These are phyloP conservation scores for Neocatenulostroma microsporum DNA, from an alignment of 2,329 filamentous ascomycete species.

Conservation along the genomic window DNA sequence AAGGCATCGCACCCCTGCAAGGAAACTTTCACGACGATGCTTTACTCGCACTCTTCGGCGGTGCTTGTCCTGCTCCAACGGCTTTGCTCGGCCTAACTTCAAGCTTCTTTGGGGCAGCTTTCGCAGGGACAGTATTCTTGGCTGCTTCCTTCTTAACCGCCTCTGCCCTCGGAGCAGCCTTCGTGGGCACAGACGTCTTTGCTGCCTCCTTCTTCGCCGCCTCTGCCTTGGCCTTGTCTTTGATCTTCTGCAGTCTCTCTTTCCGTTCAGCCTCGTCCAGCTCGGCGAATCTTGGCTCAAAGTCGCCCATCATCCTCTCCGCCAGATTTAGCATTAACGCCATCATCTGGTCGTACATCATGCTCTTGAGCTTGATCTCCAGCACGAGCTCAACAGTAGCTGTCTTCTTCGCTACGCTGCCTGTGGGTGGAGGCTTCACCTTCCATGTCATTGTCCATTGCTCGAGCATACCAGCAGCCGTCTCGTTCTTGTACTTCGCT, in stretches of 20 bases:
- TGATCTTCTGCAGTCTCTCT: constrained; percentile 1
- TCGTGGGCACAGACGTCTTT: too few species aligned
- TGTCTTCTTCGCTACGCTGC: constrained; percentile 1
- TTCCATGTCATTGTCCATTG: not conserved
- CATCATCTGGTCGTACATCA: constrained; percentile 4
- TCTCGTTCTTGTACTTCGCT: not conserved
- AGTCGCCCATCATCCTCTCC: not conserved
- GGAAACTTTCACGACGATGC: too few species aligned
- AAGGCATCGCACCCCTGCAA: too few species aligned
- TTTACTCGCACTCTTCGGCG: too few species aligned
- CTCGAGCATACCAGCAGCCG: not conserved
- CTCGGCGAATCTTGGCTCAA: not conserved
- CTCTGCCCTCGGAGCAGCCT: too few species aligned
- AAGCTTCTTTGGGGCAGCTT: constrained; percentile 4
- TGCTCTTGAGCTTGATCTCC: constrained; percentile 1
- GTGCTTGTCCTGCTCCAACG: too few species aligned
- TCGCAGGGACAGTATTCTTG: not conserved
- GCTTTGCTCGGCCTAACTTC: constrained; percentile 4
- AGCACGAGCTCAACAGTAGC: not conserved
- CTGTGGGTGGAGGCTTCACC: not conserved
- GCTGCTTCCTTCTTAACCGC: constrained; percentile 1
- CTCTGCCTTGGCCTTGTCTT: constrained; percentile 4
- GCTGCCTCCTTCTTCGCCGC: constrained; percentile 1
- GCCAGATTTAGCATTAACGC: constrained; percentile 1
- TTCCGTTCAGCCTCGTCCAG: constrained; percentile 2